These are phyloP conservation scores for Wilhelminamyces savonicus DNA, from an alignment of 805 yeast species.

Conservation along the genomic window DNA sequence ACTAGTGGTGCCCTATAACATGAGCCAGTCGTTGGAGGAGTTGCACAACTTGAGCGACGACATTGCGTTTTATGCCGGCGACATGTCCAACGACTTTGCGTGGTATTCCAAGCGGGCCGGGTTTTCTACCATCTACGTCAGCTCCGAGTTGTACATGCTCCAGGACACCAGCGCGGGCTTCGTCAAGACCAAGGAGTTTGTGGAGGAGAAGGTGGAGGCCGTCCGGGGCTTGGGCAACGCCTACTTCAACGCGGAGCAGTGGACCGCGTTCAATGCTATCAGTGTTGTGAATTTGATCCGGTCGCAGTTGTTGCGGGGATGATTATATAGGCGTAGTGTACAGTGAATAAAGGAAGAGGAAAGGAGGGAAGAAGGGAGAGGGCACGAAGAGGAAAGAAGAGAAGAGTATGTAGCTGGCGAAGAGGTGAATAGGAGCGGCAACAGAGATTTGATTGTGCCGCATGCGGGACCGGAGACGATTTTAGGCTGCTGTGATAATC, in stretches of 20 bases:
- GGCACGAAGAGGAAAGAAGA: no score
- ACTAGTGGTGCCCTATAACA: slow-evolving; percentile 59
- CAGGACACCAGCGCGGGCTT: slow-evolving; percentile 59
- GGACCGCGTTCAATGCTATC: slow-evolving; percentile 64
- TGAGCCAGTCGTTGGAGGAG: slow-evolving; percentile 53
- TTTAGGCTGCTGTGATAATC: no score
- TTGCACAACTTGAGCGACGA: slow-evolving; percentile 78
- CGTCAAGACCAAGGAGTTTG: slow-evolving; percentile 56
- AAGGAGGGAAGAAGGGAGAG: no score
- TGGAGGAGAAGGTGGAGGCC: slow-evolving; percentile 50
- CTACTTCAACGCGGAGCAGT: slow-evolving; percentile 66
- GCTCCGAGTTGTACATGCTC: slow-evolving; percentile 74
- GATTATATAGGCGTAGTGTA: background rate
- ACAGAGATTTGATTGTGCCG: background rate
- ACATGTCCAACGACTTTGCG: slow-evolving; percentile 69
- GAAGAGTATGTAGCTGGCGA: background rate
- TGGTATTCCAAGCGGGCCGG: slow-evolving; percentile 90
- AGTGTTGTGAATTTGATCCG: slow-evolving; percentile 61
- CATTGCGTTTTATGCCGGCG: slow-evolving; percentile 73
- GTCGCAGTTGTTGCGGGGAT: slow-evolving; percentile 65
- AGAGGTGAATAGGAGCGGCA: no score
- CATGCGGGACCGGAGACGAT: no score
- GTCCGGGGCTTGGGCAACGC: slow-evolving; percentile 52
- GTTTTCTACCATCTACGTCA: slow-evolving; percentile 63
- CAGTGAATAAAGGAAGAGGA: background rate